Evolutionary conservation across 2,329 filamentous ascomycete genomes (phyloP).

Genomic region (Calonectria hongkongensis): DNA sequence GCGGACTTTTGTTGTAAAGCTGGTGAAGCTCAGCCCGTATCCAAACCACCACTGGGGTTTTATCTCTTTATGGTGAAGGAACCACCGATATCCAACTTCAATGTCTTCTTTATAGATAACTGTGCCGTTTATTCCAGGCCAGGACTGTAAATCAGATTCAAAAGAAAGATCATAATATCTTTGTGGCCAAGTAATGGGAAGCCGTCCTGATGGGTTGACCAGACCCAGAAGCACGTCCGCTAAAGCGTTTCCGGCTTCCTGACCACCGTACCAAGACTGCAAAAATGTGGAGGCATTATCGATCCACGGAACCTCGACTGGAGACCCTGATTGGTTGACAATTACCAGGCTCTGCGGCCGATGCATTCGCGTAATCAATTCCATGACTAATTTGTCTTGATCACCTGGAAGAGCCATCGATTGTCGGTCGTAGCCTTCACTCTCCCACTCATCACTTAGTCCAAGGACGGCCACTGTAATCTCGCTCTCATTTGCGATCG

Average conservation of each 20-base stretch:
- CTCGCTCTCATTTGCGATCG: conserved; percentile 37
- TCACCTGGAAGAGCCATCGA: conserved; percentile 39
- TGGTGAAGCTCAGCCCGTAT: conserved; percentile 31
- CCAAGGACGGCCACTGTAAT: conserved; percentile 39
- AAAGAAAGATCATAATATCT: conserved; percentile 32
- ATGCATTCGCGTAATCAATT: background rate
- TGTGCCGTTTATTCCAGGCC: conserved; percentile 38
- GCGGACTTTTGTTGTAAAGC: background rate
- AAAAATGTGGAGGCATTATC: conserved; percentile 21
- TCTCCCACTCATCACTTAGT: conserved; percentile 45
- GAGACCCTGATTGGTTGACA: conserved; percentile 44
- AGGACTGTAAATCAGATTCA: conserved; percentile 19
- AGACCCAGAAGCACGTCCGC: conserved; percentile 35
- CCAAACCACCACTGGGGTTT: conserved; percentile 36
- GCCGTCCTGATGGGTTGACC: conserved; percentile 30
- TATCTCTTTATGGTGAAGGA: conserved; percentile 1
- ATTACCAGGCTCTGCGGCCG: conserved; percentile 37
- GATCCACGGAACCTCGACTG: conserved; percentile 39
- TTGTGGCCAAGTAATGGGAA: conserved; percentile 34
- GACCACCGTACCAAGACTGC: conserved; percentile 40
- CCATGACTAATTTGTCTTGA: conserved; percentile 31
- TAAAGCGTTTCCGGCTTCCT: conserved; percentile 34
- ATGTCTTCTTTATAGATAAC: conserved; percentile 38
- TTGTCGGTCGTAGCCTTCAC: conserved; percentile 43
- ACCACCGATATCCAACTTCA: conserved; percentile 41